Evolutionary conservation across 106 monocot genomes (phyloP).

Genomic region (Phalaenopsis aphrodite): DNA sequence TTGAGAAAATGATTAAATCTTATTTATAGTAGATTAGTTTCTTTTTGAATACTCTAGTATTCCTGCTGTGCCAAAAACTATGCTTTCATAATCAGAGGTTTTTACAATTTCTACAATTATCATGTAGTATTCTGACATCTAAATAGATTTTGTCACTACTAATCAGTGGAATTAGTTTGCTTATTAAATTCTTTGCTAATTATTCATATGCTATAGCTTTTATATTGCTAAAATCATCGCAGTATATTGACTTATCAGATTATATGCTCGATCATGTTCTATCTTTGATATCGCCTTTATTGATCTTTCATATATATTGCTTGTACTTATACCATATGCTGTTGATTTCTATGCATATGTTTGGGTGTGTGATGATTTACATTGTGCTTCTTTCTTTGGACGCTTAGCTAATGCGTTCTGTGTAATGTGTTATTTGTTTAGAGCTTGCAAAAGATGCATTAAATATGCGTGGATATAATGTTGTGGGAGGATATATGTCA

Average conservation of each 20-base stretch:
- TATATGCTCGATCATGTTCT: neutral
- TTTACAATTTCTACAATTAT: neutral
- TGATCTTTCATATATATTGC: neutral
- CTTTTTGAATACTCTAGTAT: neutral
- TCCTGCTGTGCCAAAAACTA: neutral
- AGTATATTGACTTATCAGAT: neutral
- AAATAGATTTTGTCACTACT: neutral
- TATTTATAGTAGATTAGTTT: neutral
- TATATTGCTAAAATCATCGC: neutral
- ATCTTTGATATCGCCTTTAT: neutral
- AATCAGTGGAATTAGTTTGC: neutral
- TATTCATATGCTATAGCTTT: neutral
- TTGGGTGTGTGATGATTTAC: neutral
- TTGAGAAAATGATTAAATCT: neutral
- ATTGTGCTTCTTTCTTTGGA: neutral
- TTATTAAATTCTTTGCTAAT: neutral
- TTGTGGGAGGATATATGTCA: slow-evolving; percentile 80
- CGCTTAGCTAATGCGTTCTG: neutral
- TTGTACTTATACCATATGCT: neutral
- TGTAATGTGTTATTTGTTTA: slow-evolving; percentile 8
- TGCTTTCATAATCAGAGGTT: neutral
- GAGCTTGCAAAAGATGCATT: slow-evolving; percentile 84
- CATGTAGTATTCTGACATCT: neutral
- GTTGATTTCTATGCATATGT: neutral
- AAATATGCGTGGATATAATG: slow-evolving; percentile 35